phyloP scores from a whole-genome alignment of 768 basidiomycete species.

The Phylloporus arenicola region DNA sequence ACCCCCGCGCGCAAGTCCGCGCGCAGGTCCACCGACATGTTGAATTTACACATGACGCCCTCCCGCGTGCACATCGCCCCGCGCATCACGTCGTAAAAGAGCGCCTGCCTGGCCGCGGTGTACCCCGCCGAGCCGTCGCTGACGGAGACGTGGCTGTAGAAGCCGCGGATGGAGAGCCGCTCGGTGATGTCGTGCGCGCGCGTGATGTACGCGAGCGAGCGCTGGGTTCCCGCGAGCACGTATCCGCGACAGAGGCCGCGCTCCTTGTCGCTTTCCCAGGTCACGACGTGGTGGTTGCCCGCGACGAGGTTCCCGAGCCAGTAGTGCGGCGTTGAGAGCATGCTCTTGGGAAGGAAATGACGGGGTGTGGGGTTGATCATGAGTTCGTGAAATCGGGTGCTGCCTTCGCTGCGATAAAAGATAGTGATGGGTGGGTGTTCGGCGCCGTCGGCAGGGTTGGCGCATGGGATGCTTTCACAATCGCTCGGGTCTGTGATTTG shows the following conservation, averaged over 20 bases:
- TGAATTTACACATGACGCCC: conserved; percentile 24
- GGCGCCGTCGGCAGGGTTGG: conserved; percentile 16
- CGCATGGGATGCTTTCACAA: conserved; percentile 14
- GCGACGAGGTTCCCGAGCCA: conserved; percentile 24
- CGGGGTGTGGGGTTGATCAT: conserved; percentile 25
- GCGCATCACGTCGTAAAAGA: conserved; percentile 22
- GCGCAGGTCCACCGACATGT: conserved; percentile 13
- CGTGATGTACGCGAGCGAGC: conserved; percentile 30
- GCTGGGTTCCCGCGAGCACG: conserved; percentile 30
- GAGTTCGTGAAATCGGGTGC: conserved; percentile 26
- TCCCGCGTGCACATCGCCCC: conserved; percentile 12
- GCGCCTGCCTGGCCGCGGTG: conserved; percentile 12
- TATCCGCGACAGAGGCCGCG: conserved; percentile 24
- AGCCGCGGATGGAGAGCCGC: conserved; percentile 23
- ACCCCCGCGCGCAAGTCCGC: conserved; percentile 29
- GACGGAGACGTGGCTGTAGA: conserved; percentile 35
- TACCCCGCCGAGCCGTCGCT: conserved; percentile 29
- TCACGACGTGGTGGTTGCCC: conserved; percentile 22
- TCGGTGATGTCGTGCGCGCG: conserved; percentile 23
- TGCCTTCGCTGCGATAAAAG: conserved; percentile 29
- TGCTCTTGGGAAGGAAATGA: conserved; percentile 18
- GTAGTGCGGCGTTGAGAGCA: conserved; percentile 25
- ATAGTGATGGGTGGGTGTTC: conserved; percentile 30
- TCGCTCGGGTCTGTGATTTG: conserved; percentile 30
- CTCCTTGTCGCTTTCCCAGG: conserved; percentile 23